Conservation (phyloP, 139 green algal genomes). For the Coelastrella sp. region DNA sequence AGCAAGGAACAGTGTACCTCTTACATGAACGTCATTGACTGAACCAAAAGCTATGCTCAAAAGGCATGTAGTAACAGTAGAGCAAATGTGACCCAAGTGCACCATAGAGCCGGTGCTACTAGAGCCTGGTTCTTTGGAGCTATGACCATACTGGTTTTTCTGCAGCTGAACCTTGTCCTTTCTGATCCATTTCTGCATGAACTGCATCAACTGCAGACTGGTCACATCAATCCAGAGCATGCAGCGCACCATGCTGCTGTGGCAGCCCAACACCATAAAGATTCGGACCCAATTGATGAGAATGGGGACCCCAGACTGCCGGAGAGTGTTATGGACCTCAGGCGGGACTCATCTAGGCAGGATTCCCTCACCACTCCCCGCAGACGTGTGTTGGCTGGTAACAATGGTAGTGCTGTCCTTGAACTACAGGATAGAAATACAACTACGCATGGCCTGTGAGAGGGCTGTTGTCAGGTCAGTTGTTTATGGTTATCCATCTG, state of each 20-base stretch:
- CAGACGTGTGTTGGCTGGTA: no score
- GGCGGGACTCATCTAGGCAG: not conserved
- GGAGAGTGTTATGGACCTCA: not conserved
- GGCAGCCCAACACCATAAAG: not conserved
- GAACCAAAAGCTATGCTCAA: no score
- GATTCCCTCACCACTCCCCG: not conserved
- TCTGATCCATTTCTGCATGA: not conserved
- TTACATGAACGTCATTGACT: no score
- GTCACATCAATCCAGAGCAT: conserved; percentile 18
- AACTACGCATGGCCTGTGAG: not conserved
- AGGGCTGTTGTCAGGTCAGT: no score
- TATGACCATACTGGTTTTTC: no score
- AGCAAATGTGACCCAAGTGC: no score
- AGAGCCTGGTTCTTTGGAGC: no score
- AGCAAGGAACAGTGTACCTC: no score
- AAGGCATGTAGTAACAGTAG: no score
- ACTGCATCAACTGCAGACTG: not conserved
- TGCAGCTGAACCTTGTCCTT: no score
- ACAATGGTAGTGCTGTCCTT: not conserved
- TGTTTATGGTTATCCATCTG: no score
- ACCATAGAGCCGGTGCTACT: no score
- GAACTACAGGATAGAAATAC: not conserved
- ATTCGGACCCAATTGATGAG: not conserved
- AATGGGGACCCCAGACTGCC: not conserved
- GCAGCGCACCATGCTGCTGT: conserved; percentile 19